Conservation (phyloP, 345 rosid species). For the Eutrema heterophyllum region DNA sequence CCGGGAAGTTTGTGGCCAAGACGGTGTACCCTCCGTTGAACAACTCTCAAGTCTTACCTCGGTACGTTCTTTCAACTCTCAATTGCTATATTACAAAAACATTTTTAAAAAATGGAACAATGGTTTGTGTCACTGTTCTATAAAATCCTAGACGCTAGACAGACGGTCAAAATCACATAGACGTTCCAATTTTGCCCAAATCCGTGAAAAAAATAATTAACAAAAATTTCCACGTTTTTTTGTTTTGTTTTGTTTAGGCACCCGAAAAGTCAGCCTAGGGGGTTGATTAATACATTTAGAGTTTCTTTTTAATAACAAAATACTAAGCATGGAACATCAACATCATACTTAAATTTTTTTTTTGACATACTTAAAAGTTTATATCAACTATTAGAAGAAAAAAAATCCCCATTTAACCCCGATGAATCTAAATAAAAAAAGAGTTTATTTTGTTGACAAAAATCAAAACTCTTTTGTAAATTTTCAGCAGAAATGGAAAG, state of each 20-base stretch:
- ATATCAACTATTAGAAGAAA: not conserved
- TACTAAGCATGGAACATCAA: not conserved
- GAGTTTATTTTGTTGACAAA: too few relatives aligned
- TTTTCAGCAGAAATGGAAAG: not conserved
- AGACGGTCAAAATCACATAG: not conserved
- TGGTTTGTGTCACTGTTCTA: not conserved
- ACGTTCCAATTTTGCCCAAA: not conserved
- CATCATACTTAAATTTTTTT: too few relatives aligned
- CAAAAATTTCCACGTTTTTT: not conserved
- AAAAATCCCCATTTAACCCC: not conserved
- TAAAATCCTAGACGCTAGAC: not conserved
- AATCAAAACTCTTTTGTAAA: too few relatives aligned
- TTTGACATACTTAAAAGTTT: too few relatives aligned
- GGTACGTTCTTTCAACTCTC: constrained; percentile 38
- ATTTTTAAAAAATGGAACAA: not conserved
- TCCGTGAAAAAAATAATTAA: not conserved
- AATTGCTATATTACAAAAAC: not conserved
- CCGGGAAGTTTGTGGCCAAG: constrained; percentile 52
- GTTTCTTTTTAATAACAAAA: too few relatives aligned
- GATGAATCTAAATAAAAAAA: too few relatives aligned
- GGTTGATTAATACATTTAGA: too few relatives aligned
- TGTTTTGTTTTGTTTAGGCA: too few relatives aligned
- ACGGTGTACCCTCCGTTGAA: constrained; percentile 52
- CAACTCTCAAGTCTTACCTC: constrained; percentile 66
- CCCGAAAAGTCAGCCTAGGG: too few relatives aligned